phyloP scores from a whole-genome alignment of 768 basidiomycete species.

The Suillus plorans region DNA sequence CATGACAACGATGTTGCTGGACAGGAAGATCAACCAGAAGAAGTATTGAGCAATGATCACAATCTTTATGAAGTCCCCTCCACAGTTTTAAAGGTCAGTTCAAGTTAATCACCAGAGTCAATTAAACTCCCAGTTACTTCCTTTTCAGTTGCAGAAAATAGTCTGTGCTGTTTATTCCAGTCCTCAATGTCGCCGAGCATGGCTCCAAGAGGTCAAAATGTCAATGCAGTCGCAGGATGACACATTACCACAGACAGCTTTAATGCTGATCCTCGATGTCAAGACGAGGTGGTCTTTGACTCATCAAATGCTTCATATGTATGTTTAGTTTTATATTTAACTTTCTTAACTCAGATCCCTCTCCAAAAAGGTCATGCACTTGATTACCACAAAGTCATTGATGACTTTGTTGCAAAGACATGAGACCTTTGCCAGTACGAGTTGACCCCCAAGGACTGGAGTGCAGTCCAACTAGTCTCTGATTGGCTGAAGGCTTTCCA shows the following conservation, averaged over 20 bases:
- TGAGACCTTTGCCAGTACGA: background rate
- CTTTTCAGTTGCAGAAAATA: background rate
- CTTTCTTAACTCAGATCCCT: too few species aligned
- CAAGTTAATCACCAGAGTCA: too few species aligned
- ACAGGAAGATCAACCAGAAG: background rate
- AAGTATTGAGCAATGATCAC: too few species aligned
- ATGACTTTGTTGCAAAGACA: background rate
- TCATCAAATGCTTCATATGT: background rate
- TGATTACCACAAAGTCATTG: background rate
- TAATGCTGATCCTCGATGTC: background rate
- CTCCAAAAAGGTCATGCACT: background rate
- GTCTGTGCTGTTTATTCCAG: background rate
- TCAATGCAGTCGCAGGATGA: too few species aligned
- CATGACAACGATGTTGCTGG: background rate
- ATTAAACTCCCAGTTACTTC: background rate
- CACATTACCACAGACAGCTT: background rate
- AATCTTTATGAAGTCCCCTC: too few species aligned
- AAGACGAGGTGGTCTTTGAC: background rate
- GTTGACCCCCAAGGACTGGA: background rate
- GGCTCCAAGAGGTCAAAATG: background rate
- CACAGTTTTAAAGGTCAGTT: too few species aligned
- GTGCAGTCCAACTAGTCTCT: background rate
- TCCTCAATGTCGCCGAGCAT: background rate
- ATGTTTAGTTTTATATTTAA: background rate
- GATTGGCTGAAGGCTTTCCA: background rate